phyloP scores from a whole-genome alignment of 2,329 filamentous ascomycete species.

The Colletotrichum euphorbiae region DNA sequence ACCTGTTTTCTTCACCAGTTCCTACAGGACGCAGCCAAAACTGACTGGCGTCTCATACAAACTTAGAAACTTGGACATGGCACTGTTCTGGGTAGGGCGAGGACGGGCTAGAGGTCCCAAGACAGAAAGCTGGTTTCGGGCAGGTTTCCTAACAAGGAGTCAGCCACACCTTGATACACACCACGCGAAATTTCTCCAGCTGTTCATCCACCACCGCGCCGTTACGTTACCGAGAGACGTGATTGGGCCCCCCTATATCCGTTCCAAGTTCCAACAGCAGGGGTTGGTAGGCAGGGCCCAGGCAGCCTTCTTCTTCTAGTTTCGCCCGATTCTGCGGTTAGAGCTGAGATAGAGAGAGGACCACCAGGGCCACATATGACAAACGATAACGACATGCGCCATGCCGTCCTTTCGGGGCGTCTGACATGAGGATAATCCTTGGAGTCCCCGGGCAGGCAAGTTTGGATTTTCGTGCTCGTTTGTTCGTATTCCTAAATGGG shows the following conservation, averaged over 20 bases:
- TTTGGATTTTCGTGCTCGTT: background rate
- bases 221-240: background rate
- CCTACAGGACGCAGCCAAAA: too few species aligned
- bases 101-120: background rate
- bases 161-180: conserved; percentile 10
- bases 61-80: background rate
- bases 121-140: conserved; percentile 8
- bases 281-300: background rate
- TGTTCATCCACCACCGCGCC: conserved; percentile 1
- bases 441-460: background rate
- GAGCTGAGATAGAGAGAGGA: too few species aligned
- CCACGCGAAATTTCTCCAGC: conserved; percentile 7
- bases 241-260: background rate
- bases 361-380: too few species aligned
- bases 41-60: background rate
- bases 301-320: too few species aligned
- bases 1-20: background rate
- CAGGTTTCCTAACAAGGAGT: conserved; percentile 9
- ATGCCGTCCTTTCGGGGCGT: background rate
- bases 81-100: background rate
- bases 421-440: conserved; percentile 12
- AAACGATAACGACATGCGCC: too few species aligned
- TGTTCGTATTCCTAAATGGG: conserved; percentile 27
- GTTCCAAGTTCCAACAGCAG: too few species aligned
- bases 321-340: background rate